Evolutionary conservation across 2,329 filamentous ascomycete species (phyloP).

Genomic region (Trichoderma lentiforme): DNA sequence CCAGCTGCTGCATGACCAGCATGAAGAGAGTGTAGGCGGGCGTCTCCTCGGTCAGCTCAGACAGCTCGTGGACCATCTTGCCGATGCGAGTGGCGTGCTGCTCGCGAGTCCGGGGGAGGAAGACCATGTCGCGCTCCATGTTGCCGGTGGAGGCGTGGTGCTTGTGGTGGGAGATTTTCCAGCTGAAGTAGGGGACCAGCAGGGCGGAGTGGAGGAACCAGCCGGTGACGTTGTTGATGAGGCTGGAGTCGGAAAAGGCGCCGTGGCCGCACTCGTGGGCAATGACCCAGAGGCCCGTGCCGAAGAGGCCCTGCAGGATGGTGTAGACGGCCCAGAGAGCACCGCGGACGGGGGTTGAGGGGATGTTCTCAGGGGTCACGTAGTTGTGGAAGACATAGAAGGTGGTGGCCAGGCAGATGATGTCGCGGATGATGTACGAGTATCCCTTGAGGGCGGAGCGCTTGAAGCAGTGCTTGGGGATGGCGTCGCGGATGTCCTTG

Average conservation of each 20-base stretch:
- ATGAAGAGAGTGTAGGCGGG: conserved; percentile 74
- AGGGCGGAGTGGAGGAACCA: conserved; percentile 87
- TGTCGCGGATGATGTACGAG: conserved; percentile 79
- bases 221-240: conserved; percentile 86
- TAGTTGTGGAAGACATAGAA: conserved; percentile 89
- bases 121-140: conserved; percentile 98
- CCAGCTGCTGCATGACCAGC: conserved; percentile 79
- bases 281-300: conserved; percentile 91
- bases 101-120: conserved; percentile 88
- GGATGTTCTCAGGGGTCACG: conserved; percentile 79
- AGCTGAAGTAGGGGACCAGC: conserved; percentile 96
- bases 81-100: conserved; percentile 74
- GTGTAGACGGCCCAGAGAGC: conserved; percentile 65
- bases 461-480: conserved; percentile 95
- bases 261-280: conserved; percentile 98
- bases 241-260: conserved; percentile 89
- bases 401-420: conserved; percentile 66
- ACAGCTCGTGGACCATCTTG: conserved; percentile 72
- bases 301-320: conserved; percentile 85
- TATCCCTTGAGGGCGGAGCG: conserved; percentile 74
- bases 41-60: conserved; percentile 91
- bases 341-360: conserved; percentile 63
- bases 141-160: conserved; percentile 99
- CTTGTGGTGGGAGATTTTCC: conserved; percentile 99
- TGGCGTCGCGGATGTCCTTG: conserved; percentile 95